phyloP scores from a whole-genome alignment of 2,329 filamentous ascomycete species.

The Teratosphaeriaceae sp. region DNA sequence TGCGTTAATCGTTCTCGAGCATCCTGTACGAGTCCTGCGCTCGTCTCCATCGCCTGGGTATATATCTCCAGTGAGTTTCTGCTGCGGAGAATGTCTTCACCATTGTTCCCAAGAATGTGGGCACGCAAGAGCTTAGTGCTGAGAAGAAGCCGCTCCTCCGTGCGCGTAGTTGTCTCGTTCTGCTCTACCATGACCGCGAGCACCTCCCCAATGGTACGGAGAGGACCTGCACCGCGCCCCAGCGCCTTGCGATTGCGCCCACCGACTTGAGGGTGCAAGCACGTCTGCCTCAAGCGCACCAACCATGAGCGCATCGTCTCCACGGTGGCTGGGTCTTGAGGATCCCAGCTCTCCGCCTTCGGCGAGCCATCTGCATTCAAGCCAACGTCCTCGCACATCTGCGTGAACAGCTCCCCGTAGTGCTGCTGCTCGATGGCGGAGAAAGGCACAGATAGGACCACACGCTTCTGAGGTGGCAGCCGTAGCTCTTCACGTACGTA shows the following conservation, averaged over 20 bases:
- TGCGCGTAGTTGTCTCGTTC: conserved; percentile 59
- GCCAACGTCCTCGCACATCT: conserved; percentile 66
- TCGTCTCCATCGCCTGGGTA: conserved; percentile 41
- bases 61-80: conserved; percentile 66
- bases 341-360: conserved; percentile 55
- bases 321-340: conserved; percentile 49
- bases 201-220: conserved; percentile 80
- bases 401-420: conserved; percentile 67
- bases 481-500: conserved; percentile 69
- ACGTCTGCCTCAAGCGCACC: conserved; percentile 69
- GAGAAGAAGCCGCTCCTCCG: conserved; percentile 61
- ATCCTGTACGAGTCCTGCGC: conserved; percentile 50
- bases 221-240: conserved; percentile 53
- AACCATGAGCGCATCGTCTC: conserved; percentile 77
- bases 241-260: conserved; percentile 57
- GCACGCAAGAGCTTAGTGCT: conserved; percentile 64
- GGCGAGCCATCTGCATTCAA: conserved; percentile 61
- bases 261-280: conserved; percentile 78
- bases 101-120: conserved; percentile 72
- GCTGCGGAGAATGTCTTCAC: conserved; percentile 46
- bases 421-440: conserved; percentile 86
- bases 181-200: conserved; percentile 88
- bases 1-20: conserved; percentile 55
- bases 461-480: conserved; percentile 75
- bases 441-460: conserved; percentile 84